Conservation (phyloP, 345 rosid species). For the Garcia nutans region DNA sequence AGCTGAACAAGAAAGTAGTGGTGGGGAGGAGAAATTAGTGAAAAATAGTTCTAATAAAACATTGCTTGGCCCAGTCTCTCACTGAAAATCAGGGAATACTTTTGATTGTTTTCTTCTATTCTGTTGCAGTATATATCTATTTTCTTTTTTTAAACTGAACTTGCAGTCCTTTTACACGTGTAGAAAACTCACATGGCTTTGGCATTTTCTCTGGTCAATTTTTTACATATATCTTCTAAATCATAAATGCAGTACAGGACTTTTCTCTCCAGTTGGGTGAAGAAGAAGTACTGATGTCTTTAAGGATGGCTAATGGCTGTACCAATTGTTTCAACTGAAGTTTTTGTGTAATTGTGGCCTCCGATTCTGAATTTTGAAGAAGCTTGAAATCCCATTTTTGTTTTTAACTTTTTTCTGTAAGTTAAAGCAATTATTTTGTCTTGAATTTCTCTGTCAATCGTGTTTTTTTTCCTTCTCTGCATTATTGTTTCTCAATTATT, state of each 20-base stretch:
- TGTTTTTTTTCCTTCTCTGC: neutral
- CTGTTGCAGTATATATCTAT: slow-evolving; percentile 10
- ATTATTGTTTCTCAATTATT: slow-evolving; percentile 29
- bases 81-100: slow-evolving; percentile 49
- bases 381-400: neutral
- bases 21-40: slow-evolving; percentile 27
- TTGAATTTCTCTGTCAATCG: neutral
- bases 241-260: slow-evolving; percentile 14
- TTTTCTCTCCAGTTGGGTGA: slow-evolving; percentile 21
- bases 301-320: neutral
- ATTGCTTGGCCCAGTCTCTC: slow-evolving; percentile 35
- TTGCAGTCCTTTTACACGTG: slow-evolving; percentile 28
- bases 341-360: neutral
- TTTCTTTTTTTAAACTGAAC: slow-evolving; percentile 15
- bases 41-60: slow-evolving; percentile 31
- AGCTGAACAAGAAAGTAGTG: slow-evolving; percentile 17
- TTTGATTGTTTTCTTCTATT: slow-evolving; percentile 16
- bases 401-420: slow-evolving; percentile 27
- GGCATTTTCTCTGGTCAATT: slow-evolving; percentile 41
- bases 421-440: slow-evolving; percentile 11
- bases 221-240: slow-evolving; percentile 1
- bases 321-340: neutral
- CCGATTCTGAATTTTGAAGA: slow-evolving; percentile 11
- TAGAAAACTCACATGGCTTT: slow-evolving; percentile 35
- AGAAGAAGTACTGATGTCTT: slow-evolving; percentile 8